These are phyloP conservation scores for Acer negundo DNA, from an alignment of 345 rosid species.

Conservation along the genomic window DNA sequence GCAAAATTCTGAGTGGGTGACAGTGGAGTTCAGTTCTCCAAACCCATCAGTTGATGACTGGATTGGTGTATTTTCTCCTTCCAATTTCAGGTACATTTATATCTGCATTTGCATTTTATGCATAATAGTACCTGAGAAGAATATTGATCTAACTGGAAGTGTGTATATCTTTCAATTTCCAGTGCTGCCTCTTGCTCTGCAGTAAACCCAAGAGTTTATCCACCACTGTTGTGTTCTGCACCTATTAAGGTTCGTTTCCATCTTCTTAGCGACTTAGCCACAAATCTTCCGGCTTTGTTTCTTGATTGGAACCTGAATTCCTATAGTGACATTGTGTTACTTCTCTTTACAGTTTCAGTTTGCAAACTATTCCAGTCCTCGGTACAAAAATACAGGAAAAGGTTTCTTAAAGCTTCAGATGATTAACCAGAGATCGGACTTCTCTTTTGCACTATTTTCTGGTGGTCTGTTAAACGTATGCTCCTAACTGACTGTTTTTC, in stretches of 20 bases:
- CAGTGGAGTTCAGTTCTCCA: slow-evolving; percentile 46
- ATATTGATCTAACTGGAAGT: slow-evolving; percentile 7
- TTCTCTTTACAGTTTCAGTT: slow-evolving; percentile 49
- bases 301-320: slow-evolving; percentile 5
- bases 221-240: slow-evolving; percentile 63
- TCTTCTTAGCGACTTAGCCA: slow-evolving; percentile 4
- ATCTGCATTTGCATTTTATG: background rate
- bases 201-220: slow-evolving; percentile 38
- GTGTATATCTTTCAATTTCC: slow-evolving; percentile 23
- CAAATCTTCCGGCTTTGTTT: background rate
- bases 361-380: slow-evolving; percentile 61
- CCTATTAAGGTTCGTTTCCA: slow-evolving; percentile 60
- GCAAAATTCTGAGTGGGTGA: slow-evolving; percentile 54
- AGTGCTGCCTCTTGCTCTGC: slow-evolving; percentile 59
- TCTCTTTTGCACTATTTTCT: slow-evolving; percentile 63
- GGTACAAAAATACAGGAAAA: slow-evolving; percentile 48
- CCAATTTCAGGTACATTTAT: slow-evolving; percentile 56
- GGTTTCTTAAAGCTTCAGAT: slow-evolving; percentile 68
- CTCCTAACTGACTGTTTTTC: background rate
- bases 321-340: background rate
- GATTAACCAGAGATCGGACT: slow-evolving; percentile 80
- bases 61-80: slow-evolving; percentile 83
- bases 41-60: slow-evolving; percentile 68
- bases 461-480: slow-evolving; percentile 61
- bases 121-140: background rate